phyloP scores from a whole-genome alignment of 441 rosid genomes.

The Gossypium lobatum region DNA sequence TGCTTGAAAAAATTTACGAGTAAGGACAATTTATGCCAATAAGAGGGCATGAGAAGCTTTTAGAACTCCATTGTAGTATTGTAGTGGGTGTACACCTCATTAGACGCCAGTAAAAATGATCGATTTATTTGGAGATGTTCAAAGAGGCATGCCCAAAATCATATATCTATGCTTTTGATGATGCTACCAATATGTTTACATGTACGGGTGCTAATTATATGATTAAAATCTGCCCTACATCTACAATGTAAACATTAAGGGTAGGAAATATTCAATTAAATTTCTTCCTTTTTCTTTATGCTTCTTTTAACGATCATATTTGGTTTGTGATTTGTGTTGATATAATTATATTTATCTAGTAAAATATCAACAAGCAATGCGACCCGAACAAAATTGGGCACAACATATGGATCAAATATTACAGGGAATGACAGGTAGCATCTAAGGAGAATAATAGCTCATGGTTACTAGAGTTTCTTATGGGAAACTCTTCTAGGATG shows the following conservation, averaged over 20 bases:
- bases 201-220: slow-evolving; percentile 35
- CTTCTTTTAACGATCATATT: neutral
- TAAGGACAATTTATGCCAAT: slow-evolving; percentile 31
- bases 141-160: slow-evolving; percentile 53
- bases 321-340: neutral
- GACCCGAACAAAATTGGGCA: slow-evolving; percentile 1
- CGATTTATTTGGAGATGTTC: slow-evolving; percentile 50
- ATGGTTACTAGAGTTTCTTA: slow-evolving; percentile 34
- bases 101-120: slow-evolving; percentile 40
- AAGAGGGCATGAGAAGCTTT: slow-evolving; percentile 62
- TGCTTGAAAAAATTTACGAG: slow-evolving; percentile 36
- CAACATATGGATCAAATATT: neutral
- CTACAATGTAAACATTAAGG: slow-evolving; percentile 32
- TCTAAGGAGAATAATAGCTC: slow-evolving; percentile 9
- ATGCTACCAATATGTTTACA: slow-evolving; percentile 41
- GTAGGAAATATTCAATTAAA: neutral
- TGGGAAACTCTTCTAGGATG: slow-evolving; percentile 26
- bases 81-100: slow-evolving; percentile 46
- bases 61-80: slow-evolving; percentile 53
- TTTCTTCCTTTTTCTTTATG: neutral
- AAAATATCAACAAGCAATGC: slow-evolving; percentile 35
- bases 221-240: slow-evolving; percentile 41
- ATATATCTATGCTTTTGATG: slow-evolving; percentile 65
- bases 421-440: slow-evolving; percentile 6
- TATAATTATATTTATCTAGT: slow-evolving; percentile 14